Evolutionary conservation across 495 filamentous ascomycete genomes (phyloP), one percentile per base, ranked within the genome.

Genomic region (Podospora sp.): DNA sequence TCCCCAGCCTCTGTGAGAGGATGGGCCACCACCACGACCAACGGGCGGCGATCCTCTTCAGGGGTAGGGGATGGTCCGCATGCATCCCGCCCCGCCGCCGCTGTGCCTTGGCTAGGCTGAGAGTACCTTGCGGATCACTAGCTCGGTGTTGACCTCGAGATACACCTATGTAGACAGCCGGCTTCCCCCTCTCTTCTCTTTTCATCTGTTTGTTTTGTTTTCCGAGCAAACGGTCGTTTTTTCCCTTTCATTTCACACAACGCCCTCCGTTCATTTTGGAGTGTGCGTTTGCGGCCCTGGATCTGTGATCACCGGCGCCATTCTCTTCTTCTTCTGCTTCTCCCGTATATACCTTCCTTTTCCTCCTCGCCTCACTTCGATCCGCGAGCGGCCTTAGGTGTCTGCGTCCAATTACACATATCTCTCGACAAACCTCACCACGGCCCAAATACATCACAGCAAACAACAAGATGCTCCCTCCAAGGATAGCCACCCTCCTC

Each of bases 401-500:
- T 46, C 40, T 46, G 12, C 40, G 5, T 46, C 9, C 5, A 46
- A 2, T 14, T 46, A 4, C 5, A 4, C 14, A 4, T 11, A 4
- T 2, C 11, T 14, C 11, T 14, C 40, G 40, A 6, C 40, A 46
- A 46, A 33, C 40, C 40, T 18, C 40, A 2, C 12, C 40, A 46
- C 4, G 40, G 2, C 40, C 9, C n/a, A n/a, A 46, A 46, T 2
- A 46, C 40, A 46, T 18, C 40, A 36, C 5, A 5, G 11, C 40
- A 46, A 18, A 46, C 40, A 46, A 46, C 40, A 46, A 46, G 5
- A 46, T 46, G 40, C 2, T 46, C 12, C 40, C 40, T 14, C 16
- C 11, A 2, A 46, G 40, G 40, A 24, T 63, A 25, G 49, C 68
- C 8, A 67, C 63, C 33, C 27, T 73, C 63, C 61, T 78, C 59